phyloP scores from a whole-genome alignment of 495 filamentous ascomycete genomes.

The Tuber indicum region DNA sequence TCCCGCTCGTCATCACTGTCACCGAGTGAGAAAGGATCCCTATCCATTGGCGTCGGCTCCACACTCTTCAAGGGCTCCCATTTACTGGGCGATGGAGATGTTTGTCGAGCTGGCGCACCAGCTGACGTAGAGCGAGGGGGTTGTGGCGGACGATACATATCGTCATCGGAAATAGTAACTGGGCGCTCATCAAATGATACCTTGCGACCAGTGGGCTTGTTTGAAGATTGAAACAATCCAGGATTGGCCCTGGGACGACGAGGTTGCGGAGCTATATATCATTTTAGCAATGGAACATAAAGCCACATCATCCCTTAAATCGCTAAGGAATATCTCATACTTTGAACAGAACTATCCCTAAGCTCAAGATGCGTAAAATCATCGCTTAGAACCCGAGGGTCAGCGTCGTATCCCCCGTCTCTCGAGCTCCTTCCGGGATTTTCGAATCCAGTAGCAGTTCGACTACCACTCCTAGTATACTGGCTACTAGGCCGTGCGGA shows the following conservation, averaged over 20 bases:
- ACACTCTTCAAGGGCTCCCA: constrained; percentile 91
- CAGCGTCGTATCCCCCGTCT: constrained; percentile 89
- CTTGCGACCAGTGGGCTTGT: constrained; percentile 54
- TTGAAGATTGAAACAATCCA: constrained; percentile 70
- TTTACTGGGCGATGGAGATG: constrained; percentile 59
- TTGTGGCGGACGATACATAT: constrained; percentile 57
- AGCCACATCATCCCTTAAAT: constrained; percentile 17
- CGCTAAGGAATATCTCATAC: constrained; percentile 42
- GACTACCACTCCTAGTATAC: constrained; percentile 24
- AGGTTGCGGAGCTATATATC: constrained; percentile 39
- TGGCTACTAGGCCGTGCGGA: constrained; percentile 29
- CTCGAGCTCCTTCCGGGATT: constrained; percentile 54
- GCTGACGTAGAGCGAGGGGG: constrained; percentile 46
- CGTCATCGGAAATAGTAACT: constrained; percentile 55
- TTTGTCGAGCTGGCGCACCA: constrained; percentile 34
- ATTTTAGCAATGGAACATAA: neutral
- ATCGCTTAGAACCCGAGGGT: constrained; percentile 80
- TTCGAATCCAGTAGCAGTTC: constrained; percentile 24
- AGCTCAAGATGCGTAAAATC: constrained; percentile 87
- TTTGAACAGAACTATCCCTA: constrained; percentile 64
- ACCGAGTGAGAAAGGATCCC: constrained; percentile 92
- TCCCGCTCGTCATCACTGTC: constrained; percentile 94
- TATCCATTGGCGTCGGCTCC: constrained; percentile 83
- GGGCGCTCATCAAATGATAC: constrained; percentile 74
- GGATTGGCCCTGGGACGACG: constrained; percentile 68